phyloP scores from a whole-genome alignment of 345 rosid genomes.

The Gossypium thurberi region DNA sequence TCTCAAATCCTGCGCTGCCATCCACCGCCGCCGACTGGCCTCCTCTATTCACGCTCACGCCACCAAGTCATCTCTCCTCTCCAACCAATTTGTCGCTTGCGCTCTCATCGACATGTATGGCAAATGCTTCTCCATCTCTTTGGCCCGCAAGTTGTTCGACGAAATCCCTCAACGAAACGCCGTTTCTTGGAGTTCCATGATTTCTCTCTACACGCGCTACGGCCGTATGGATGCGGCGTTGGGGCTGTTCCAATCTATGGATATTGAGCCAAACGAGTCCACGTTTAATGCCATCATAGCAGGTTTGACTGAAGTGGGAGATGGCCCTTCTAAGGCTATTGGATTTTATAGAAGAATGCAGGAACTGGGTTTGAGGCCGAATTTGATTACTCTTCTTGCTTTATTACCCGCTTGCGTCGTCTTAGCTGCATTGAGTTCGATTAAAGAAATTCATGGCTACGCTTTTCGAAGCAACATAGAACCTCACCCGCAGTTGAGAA shows the following conservation, averaged over 20 bases:
- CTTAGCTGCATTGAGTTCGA: constrained; percentile 29
- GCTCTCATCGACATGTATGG: constrained; percentile 48
- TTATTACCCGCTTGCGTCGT: constrained; percentile 44
- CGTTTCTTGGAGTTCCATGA: constrained; percentile 51
- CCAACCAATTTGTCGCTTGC: constrained; percentile 46
- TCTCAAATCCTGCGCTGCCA: constrained; percentile 56
- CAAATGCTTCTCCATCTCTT: constrained; percentile 38
- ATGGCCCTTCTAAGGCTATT: constrained; percentile 42
- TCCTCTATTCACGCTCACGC: constrained; percentile 38
- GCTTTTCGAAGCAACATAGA: constrained; percentile 40
- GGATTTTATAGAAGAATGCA: constrained; percentile 46
- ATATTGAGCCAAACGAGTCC: constrained; percentile 42
- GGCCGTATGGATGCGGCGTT: constrained; percentile 33
- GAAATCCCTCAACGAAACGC: constrained; percentile 50
- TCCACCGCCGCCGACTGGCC: constrained; percentile 36
- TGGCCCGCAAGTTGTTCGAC: constrained; percentile 49
- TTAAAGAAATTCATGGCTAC: constrained; percentile 53
- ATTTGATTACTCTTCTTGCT: constrained; percentile 55
- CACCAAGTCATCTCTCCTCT: constrained; percentile 28
- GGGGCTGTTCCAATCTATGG: constrained; percentile 33
- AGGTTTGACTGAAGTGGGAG: constrained; percentile 34
- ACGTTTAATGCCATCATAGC: constrained; percentile 47
- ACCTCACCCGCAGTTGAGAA: constrained; percentile 40
- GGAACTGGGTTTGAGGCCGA: constrained; percentile 36
- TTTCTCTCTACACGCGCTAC: constrained; percentile 40